phyloP scores from a whole-genome alignment of 164 flowering plant genomes.

The Echeveria elegans region DNA sequence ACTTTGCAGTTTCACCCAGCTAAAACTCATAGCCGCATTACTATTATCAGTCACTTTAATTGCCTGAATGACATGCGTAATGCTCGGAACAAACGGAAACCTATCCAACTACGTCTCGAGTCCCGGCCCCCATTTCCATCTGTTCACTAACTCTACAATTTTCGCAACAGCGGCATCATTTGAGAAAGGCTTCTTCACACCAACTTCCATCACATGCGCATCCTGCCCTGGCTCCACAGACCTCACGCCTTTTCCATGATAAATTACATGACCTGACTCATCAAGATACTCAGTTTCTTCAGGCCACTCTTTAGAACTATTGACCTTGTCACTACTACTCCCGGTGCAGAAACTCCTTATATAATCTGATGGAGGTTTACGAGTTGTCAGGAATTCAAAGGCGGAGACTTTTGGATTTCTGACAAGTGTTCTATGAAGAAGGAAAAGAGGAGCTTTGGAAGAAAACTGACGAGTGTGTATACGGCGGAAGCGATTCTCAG shows the following conservation, averaged over 20 bases:
- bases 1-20: no score
- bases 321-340: slow-evolving; percentile 14
- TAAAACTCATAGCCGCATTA: no score
- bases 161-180: slow-evolving; percentile 65
- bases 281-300: slow-evolving; percentile 80
- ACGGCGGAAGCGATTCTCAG: not conserved
- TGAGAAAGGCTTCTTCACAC: slow-evolving; percentile 57
- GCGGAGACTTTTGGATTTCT: not conserved
- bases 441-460: not conserved
- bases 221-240: slow-evolving; percentile 80
- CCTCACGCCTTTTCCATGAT: slow-evolving; percentile 62
- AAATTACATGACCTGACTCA: slow-evolving; percentile 67
- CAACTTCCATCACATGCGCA: slow-evolving; percentile 90
- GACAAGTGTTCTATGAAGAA: not conserved
- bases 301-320: slow-evolving; percentile 45
- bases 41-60: no score
- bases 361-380: not conserved
- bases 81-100: slow-evolving; percentile 74
- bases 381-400: not conserved
- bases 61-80: slow-evolving; percentile 62
- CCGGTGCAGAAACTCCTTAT: slow-evolving; percentile 34
- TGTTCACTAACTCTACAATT: no score
- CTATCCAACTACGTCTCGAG: slow-evolving; percentile 82
- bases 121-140: slow-evolving; percentile 99
- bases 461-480: not conserved